Evolutionary conservation across 306 rosid genomes (phyloP).

Genomic region (Ochetophila trinervis): DNA sequence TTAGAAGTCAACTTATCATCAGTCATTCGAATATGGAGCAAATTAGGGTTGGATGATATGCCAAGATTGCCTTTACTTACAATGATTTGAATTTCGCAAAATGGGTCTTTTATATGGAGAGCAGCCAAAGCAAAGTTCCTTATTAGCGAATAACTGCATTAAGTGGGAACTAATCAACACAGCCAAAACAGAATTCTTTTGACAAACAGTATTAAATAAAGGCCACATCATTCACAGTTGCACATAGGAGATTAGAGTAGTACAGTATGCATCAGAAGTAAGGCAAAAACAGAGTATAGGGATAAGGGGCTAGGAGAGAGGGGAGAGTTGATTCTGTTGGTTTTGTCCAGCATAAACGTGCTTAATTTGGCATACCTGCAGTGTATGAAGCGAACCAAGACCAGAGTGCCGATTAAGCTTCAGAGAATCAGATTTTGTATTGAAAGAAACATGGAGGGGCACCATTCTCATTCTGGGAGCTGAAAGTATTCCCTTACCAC

Average conservation of each 20-base stretch:
- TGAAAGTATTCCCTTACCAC: conserved; percentile 23
- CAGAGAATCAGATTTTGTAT: conserved; percentile 20
- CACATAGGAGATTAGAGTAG: not conserved
- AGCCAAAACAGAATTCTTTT: not conserved
- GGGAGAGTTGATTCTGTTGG: not conserved
- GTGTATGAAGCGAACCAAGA: conserved; percentile 43
- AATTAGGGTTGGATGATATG: not conserved
- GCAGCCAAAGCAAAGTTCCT: conserved; percentile 26
- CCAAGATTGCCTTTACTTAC: conserved; percentile 37
- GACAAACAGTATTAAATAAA: not conserved
- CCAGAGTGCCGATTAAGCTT: conserved; percentile 26
- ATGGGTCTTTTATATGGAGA: conserved; percentile 15
- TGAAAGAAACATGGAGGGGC: conserved; percentile 24
- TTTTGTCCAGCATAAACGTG: not conserved
- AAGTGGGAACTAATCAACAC: conserved; percentile 14
- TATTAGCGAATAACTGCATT: conserved; percentile 41
- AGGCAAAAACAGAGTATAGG: not conserved
- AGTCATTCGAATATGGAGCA: conserved; percentile 5
- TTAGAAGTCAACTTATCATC: not conserved
- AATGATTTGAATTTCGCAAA: conserved; percentile 15
- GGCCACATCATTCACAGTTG: not conserved
- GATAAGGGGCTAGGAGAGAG: no score
- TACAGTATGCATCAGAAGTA: not conserved
- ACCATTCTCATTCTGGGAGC: conserved; percentile 24
- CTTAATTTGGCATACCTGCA: conserved; percentile 42